These are phyloP conservation scores for Pseudonectria buxi DNA, from an alignment of 2,329 filamentous ascomycete species.

Conservation along the genomic window DNA sequence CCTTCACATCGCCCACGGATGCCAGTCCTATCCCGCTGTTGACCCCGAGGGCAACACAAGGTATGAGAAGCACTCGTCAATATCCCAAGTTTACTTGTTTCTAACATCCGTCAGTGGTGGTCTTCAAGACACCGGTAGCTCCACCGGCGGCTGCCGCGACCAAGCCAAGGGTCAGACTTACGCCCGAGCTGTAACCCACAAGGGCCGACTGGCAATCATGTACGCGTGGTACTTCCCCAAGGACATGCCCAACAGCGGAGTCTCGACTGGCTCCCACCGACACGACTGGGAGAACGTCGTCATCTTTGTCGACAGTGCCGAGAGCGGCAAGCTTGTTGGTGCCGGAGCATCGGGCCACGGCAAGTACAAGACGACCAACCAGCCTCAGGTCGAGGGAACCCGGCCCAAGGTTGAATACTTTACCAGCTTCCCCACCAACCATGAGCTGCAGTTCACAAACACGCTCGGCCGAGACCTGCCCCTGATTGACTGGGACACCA, in stretches of 20 bases:
- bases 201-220: constrained; percentile 31
- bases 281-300: constrained; percentile 35
- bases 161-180: constrained; percentile 32
- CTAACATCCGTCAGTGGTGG: constrained; percentile 23
- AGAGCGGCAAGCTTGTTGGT: constrained; percentile 26
- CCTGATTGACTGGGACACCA: constrained; percentile 36
- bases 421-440: constrained; percentile 25
- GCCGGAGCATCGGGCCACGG: constrained; percentile 31
- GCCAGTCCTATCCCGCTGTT: constrained; percentile 56
- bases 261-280: constrained; percentile 27
- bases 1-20: constrained; percentile 46
- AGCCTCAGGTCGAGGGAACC: constrained; percentile 13
- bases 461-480: constrained; percentile 31
- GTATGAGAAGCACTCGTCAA: constrained; percentile 38
- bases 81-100: too few species aligned
- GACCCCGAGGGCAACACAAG: constrained; percentile 48
- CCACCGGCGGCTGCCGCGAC: constrained; percentile 25
- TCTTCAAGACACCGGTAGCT: constrained; percentile 23
- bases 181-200: constrained; percentile 23
- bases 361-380: constrained; percentile 22
- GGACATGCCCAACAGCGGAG: constrained; percentile 31
- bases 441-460: constrained; percentile 29
- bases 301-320: constrained; percentile 25
- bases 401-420: constrained; percentile 27
- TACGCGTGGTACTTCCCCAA: constrained; percentile 42